Base-by-base conservation (phyloP, 768 basidiomycete species). In the Leccinum boreale region DNA sequence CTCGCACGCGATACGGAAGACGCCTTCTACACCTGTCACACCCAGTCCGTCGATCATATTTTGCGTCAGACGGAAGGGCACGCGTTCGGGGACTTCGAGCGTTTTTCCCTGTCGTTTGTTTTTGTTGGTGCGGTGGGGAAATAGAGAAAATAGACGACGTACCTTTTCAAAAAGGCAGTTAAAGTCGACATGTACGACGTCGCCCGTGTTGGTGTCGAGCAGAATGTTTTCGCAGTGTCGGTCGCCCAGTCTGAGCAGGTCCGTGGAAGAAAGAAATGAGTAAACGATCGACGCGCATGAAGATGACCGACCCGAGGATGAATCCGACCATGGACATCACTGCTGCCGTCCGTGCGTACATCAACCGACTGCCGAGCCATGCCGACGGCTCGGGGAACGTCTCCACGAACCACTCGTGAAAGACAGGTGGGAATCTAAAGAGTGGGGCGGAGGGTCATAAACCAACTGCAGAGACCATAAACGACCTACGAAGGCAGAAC, bases 301-400 rank as follows among this genome's bases (percentile, higher is more conserved):
- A 11, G 42, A 44, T 23, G 54, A 31, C 58, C 48, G 62, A 96
- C 94, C 96, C 96, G 12, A 98, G 78, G 45, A 99, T 94, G 66
- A 91, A 96, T 11, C 97, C 97, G 21, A 98, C 91, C 91, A 99
- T 98, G 1, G 91, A 97, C 89, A 97, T 98, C 54, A 98, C 97
- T 0, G 96, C 97, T 0, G 90, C 84, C 0, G 96, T 97, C 45
- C 96, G 81, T 4, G 83, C 87, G 68, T 95, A 99, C 1, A 85
- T 79, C 63, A 92, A 72, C n/a, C 96, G 85, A 69, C 90, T 90
- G 1, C 87, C 83, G 15, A 98, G 81, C 97, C 97, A 99, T 0
- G 92, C 90, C 0, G 90, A 87, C 0, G 97, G 97, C 65, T 99
- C 97, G 0, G 97, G 95, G 75, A 98, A 98, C 0, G 90, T 95